A percentile compares a stretch with the other conserved stretches of the same genome.
phyloP scores from a whole-genome alignment of 169 alveolate genomes.

The Cryptosporidium parvum region DNA sequence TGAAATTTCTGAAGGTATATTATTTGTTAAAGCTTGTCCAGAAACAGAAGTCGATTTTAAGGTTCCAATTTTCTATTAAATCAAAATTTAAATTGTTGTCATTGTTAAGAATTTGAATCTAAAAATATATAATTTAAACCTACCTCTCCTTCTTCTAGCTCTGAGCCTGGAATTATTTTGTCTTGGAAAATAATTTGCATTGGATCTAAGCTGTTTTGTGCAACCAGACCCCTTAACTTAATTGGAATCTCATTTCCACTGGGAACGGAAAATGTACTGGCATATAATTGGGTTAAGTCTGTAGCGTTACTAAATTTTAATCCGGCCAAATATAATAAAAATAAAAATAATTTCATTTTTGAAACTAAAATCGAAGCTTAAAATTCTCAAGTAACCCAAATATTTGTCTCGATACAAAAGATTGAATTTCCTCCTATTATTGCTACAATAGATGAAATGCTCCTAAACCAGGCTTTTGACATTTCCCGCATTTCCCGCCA shows the following conservation, averaged over 20 bases:
- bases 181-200: background rate
- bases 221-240: conserved; percentile 19
- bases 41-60: background rate
- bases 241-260: background rate
- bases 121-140: background rate
- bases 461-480: conserved; percentile 1
- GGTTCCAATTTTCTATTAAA: background rate
- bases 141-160: conserved; percentile 54
- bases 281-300: background rate
- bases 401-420: background rate
- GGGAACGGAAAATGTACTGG: background rate
- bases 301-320: background rate
- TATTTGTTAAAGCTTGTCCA: background rate
- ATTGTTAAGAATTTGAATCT: background rate
- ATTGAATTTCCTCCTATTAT: background rate
- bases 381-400: background rate
- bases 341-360: background rate
- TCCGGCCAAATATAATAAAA: background rate
- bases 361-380: background rate
- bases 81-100: background rate
- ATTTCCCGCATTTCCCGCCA: conserved; percentile 40
- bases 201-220: conserved; percentile 21
- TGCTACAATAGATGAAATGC: background rate
- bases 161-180: conserved; percentile 4
- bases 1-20: background rate